Evolutionary conservation across 306 rosid genomes (phyloP), one percentile per base, ranked within the genome.

Genomic region (Luffa aegyptiaca): DNA sequence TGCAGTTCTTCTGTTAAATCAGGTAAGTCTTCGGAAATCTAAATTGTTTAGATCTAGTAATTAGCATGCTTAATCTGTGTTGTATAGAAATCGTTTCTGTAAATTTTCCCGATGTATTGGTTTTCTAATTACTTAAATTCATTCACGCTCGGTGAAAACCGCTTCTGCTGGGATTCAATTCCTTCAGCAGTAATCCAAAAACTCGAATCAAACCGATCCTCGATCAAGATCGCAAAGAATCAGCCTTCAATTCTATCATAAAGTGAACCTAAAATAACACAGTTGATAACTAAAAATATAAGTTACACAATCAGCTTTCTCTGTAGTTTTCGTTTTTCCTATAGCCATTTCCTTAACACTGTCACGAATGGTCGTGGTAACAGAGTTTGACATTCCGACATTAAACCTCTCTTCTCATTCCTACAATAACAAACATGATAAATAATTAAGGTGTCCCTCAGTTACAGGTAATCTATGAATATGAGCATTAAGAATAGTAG

Each of bases 281-380:
- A 41, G 53, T 76, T 52, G 35, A 5, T 44, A 48, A 4, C 58
- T 20, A 49, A 31, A 53, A 36, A 13, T 62, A 35, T 14, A 35
- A 26, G 98, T 92, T 14, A 97, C 98, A 31, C 97, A 92, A 77
- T 95, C 97, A 5, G 97, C 97, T 85, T 91, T 92, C 84, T 92
- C 98, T 3, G 93, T 91, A 68, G 90, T 92, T 87, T 35, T 95
- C 64, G 89, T 92, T 80, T 88, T 95, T 52, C 97, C 98, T 80
- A 91, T 91, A n/a, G 98, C 91, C 90, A 85, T 89, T 2, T 87
- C 92, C 52, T 94, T 80, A 48, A 92, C 92, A 82, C 97, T 92
- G 66, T 20, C 97, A 17, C 97, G 93, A 76, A 94, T 94, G 1
- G 93, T 97, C 3, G 98, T 90, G 4, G 95, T 91, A 65, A 94